A percentile compares a stretch with the other conserved stretches of the same genome.
Evolutionary conservation across 2,329 filamentous ascomycete species (phyloP).

Genomic region (Hypoxylon sp.): DNA sequence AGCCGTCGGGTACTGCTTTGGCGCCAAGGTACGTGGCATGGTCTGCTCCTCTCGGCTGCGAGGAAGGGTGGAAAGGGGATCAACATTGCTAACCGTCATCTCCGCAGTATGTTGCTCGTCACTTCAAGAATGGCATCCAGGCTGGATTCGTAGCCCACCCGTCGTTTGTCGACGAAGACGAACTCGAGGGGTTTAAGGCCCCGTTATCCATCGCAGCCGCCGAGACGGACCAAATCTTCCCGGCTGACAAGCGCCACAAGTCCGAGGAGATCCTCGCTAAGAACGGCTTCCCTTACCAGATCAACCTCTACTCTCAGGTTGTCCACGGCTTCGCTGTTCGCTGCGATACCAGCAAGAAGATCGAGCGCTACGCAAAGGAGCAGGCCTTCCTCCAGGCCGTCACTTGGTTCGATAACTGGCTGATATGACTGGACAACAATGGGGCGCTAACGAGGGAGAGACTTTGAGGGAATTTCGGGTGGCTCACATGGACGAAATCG

Average conservation of each 20-base stretch:
- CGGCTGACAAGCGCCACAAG: constrained; percentile 73
- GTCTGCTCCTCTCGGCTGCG: background rate
- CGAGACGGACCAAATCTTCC: constrained; percentile 77
- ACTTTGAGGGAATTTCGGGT: constrained; percentile 26
- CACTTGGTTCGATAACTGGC: constrained; percentile 75
- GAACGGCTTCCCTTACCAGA: constrained; percentile 76
- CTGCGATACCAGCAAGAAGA: constrained; percentile 70
- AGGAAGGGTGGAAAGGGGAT: background rate
- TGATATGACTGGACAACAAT: constrained; percentile 43
- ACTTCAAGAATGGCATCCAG: constrained; percentile 74
- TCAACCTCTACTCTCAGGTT: constrained; percentile 80
- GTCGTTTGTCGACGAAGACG: constrained; percentile 78
- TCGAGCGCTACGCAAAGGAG: constrained; percentile 80
- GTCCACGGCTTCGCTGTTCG: constrained; percentile 83
- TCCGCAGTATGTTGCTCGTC: constrained; percentile 76
- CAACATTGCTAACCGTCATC: constrained; percentile 15
- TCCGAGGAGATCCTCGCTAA: constrained; percentile 75
- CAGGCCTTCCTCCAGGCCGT: constrained; percentile 85
- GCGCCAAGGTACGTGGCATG: constrained; percentile 70
- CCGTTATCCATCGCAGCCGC: constrained; percentile 77
- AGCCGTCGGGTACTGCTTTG: constrained; percentile 81
- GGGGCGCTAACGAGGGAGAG: constrained; percentile 9
- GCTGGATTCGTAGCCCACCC: constrained; percentile 84
- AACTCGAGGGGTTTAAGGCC: constrained; percentile 75
- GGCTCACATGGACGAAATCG: background rate